Base-by-base conservation (phyloP, 371 early-diverging fungal species). In the Mucor mucedo region DNA sequence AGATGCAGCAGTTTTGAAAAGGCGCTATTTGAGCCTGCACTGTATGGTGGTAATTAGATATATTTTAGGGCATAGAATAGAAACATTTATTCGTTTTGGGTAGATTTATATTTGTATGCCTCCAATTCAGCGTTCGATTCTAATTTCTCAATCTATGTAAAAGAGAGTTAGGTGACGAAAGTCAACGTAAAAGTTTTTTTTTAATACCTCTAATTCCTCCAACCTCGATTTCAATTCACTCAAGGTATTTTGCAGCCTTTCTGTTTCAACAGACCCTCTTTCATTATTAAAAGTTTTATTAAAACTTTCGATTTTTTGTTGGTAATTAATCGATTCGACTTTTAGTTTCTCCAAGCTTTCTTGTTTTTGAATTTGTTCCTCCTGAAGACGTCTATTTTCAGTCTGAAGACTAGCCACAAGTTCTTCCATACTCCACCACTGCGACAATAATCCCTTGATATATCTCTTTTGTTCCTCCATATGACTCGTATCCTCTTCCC, bases 341-440 rank as follows among this genome's bases (percentile, higher is more conserved):
- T 48, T 56, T 11, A 71, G 39, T 8, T 60, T 71, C 14, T 66
- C 63, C 5, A 66, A 38, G 3, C 33, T 14, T 48, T 66, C 67
- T n/a, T 66, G 63, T 11, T 50, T 62, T 59, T 66, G 63, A 21
- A 66, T 60, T 59, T 68, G 58, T 9, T 59, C 58, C 38, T 60
- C 66, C 40, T 66, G 60, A 14, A 76, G 41, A 4, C 58, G 33
- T 14, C 56, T 54, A 47, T 79, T 76, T 10, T 73, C 75, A 3
- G 66, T 33, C 52, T 79, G 77, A 13, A 79, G 44, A 69, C 79
- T 79, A 9, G 67, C 63, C 3, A 79, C 70, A 1, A 79, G 44
- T 38, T 76, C 78, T 49, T 80, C 81, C 71, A 72, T 78, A 35
- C 75, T 73, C 67, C 71, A 70, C 78, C 78, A 80, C 48, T 77